These are phyloP conservation scores for Penicillium odoratum DNA, from an alignment of 495 filamentous ascomycete genomes.

Conservation along the genomic window DNA sequence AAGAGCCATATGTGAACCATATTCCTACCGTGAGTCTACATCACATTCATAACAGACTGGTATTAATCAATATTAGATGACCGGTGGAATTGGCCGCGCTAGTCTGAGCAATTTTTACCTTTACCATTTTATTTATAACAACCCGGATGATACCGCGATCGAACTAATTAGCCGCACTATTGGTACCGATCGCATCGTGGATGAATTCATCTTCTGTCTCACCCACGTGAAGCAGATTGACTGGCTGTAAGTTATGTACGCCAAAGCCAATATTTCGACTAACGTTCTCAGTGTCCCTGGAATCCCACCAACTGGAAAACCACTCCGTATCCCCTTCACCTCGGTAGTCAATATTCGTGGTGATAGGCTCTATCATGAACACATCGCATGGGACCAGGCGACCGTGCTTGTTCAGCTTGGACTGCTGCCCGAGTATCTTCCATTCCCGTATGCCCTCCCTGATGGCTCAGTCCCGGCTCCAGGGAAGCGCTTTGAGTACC, in stretches of 20 bases:
- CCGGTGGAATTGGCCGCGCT: constrained; percentile 64
- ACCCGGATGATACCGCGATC: constrained; percentile 58
- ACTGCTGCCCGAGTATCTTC: constrained; percentile 58
- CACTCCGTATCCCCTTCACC: constrained; percentile 64
- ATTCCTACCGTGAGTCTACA: constrained; percentile 33
- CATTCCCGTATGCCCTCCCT: constrained; percentile 55
- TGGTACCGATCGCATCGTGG: constrained; percentile 53
- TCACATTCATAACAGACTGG: neutral
- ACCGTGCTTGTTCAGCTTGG: constrained; percentile 69
- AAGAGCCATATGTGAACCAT: constrained; percentile 54
- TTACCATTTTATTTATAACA: constrained; percentile 65
- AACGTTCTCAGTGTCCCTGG: constrained; percentile 76
- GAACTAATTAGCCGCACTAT: constrained; percentile 67
- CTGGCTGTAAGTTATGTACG: constrained; percentile 54
- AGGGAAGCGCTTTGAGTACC: constrained; percentile 57
- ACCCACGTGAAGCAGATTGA: constrained; percentile 64
- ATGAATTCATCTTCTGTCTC: constrained; percentile 55
- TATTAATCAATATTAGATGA: constrained; percentile 32
- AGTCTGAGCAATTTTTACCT: constrained; percentile 62
- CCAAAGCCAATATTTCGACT: neutral
- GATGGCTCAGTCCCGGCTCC: constrained; percentile 35
- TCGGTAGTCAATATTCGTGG: constrained; percentile 71
- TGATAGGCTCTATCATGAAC: constrained; percentile 70
- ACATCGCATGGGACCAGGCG: constrained; percentile 80
- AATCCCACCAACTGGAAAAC: constrained; percentile 61